Evolutionary conservation across 768 basidiomycete species (phyloP), one percentile per base, ranked within the genome.

Genomic region (Trametes maxima): DNA sequence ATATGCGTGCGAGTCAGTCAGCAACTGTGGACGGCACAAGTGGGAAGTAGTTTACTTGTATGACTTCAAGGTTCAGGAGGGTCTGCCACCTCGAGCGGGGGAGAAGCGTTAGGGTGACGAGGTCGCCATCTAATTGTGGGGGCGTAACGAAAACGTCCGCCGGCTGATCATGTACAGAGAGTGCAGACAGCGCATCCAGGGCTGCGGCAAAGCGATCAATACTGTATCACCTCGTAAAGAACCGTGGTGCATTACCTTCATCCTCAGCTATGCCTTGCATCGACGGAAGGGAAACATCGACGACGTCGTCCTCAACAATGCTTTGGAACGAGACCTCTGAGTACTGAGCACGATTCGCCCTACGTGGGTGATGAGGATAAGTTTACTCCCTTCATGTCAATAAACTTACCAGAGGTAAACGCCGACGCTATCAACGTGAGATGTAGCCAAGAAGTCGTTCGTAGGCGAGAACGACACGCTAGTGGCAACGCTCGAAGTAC

Each of bases 331-430:
- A 80, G 17, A 97, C 83, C 60, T 96, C 91, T 0, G 88, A 74
- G 72, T 95, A 98, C 71, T 98, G 97, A 11, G 95, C 94, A 50
- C 94, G 87, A 74, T 99, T 98, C 13, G 95, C 94, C 95, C 91
- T 94, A 35, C 0, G 17, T 1, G 19, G 6, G 21, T 58, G 33
- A 25, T 11, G 57, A 1, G 4, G 42, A 57, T 49, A 44, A 44
- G 52, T 16, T 4, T 19, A 45, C 6, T 55, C 16, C 1, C 12
- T 13, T 2, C 19, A 14, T 5, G 14, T n/a, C 37, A 19, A 14
- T 25, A 25, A n/a, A 67, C 82, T 57, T 60, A 90, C 94, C 97
- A 99, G n/a, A 99, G 82, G 73, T 90, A 95, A 2, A 99, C 83
- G 12, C 95, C 97, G 54, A 98, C 89, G 60, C 88, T 94, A 67